Percentiles rank a stretch among this genome's conserved stretches.
phyloP scores from a whole-genome alignment of 805 yeast genomes.

The Lipomyces kockii region DNA sequence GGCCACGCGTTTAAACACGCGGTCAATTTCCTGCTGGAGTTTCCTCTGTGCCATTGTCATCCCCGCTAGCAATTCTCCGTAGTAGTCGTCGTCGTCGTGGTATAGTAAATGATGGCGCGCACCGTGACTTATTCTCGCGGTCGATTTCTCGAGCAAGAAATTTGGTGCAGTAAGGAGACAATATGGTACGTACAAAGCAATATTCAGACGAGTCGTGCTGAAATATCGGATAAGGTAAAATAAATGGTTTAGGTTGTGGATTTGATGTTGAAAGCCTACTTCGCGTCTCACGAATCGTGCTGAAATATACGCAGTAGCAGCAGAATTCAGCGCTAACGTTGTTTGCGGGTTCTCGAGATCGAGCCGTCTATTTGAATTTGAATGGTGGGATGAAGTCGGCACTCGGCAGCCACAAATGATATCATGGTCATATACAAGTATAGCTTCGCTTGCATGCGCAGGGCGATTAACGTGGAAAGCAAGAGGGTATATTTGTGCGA shows the following conservation, averaged over 20 bases:
- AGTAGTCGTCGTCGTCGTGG: background rate
- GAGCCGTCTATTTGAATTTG: background rate
- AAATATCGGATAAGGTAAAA: background rate
- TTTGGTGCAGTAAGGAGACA: background rate
- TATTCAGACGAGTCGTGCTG: background rate
- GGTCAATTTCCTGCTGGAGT: constrained; percentile 74
- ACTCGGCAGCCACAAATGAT: background rate
- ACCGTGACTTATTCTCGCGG: background rate
- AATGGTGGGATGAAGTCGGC: background rate
- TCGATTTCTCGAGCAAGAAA: background rate
- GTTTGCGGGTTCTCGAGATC: background rate
- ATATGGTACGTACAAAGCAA: background rate
- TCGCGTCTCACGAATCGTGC: background rate
- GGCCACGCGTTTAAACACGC: constrained; percentile 85
- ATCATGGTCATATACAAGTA: background rate
- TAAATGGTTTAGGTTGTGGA: background rate
- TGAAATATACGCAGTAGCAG: background rate
- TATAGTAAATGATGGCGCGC: background rate
- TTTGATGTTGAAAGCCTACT: background rate
- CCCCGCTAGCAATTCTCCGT: background rate
- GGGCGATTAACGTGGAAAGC: background rate
- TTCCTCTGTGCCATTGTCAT: constrained; percentile 54
- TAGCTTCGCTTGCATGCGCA: background rate
- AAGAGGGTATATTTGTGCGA: background rate
- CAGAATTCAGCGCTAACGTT: background rate